Evolutionary conservation across 305 asterid species (phyloP).

Genomic region (Fraxinus dipetala): DNA sequence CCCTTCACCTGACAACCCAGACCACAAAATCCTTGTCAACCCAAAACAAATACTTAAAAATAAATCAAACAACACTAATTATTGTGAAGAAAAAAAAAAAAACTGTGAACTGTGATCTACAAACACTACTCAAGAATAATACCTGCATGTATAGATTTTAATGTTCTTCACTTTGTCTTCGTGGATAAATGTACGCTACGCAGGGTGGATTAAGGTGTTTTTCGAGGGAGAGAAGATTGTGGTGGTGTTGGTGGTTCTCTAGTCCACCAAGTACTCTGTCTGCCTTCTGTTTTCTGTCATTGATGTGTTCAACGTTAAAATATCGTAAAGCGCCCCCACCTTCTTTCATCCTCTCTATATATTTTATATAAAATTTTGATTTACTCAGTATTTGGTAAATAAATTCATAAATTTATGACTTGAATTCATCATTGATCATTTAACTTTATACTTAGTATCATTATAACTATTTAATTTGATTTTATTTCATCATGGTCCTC

Average conservation of each 20-base stretch:
- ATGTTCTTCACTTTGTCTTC: not conserved
- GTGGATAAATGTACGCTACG: not conserved
- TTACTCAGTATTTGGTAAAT: too few species aligned
- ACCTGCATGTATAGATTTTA: constrained; percentile 22
- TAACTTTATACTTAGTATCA: too few species aligned
- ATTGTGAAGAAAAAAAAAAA: not conserved
- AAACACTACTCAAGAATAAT: constrained; percentile 15
- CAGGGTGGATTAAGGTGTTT: not conserved
- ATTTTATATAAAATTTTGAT: too few species aligned
- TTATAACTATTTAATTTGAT: too few species aligned
- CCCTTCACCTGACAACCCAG: constrained; percentile 61
- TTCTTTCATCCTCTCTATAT: not conserved
- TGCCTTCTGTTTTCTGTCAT: constrained; percentile 59
- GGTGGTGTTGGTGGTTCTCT: constrained; percentile 28
- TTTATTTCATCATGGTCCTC: too few species aligned
- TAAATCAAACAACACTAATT: not conserved
- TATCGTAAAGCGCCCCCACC: constrained; percentile 31
- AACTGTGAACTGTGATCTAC: not conserved
- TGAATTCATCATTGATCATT: too few species aligned
- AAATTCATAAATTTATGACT: too few species aligned
- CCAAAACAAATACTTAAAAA: not conserved
- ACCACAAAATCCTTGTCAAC: constrained; percentile 41
- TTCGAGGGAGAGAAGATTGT: not conserved
- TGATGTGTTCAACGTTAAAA: constrained; percentile 91
- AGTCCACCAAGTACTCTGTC: constrained; percentile 33